Conservation (phyloP, 164 flowering plant species). For the Kingdonia uniflora region DNA sequence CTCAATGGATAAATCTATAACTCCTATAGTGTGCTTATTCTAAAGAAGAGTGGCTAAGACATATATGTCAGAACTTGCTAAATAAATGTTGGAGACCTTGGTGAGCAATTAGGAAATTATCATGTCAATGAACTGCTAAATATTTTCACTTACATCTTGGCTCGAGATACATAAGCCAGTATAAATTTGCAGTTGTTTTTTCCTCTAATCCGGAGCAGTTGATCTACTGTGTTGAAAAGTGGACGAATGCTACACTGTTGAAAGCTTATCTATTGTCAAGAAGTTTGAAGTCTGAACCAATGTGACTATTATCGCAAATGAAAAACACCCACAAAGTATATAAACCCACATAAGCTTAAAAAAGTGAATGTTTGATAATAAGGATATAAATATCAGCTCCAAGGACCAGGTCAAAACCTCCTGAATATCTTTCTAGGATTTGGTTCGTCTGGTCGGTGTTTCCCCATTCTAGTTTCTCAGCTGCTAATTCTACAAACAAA, state of each 20-base stretch:
- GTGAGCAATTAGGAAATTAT: neutral
- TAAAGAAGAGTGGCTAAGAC: no score
- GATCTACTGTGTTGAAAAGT: slow-evolving; percentile 66
- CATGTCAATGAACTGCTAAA: neutral
- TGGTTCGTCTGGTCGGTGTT: slow-evolving; percentile 41
- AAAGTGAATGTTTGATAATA: neutral
- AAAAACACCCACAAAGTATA: no score
- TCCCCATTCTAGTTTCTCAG: slow-evolving; percentile 94
- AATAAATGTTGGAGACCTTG: no score
- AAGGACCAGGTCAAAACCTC: slow-evolving; percentile 86
- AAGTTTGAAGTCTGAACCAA: slow-evolving; percentile 10
- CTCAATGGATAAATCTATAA: no score
- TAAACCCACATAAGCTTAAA: no score
- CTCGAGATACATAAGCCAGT: slow-evolving; percentile 73
- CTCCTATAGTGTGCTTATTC: no score
- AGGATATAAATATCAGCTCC: slow-evolving; percentile 99
- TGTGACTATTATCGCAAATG: neutral
- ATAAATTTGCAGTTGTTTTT: slow-evolving; percentile 54
- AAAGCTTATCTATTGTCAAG: slow-evolving; percentile 74
- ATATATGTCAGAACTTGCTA: no score
- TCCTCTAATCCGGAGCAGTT: slow-evolving; percentile 37
- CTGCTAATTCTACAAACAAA: slow-evolving; percentile 33
- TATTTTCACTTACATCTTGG: slow-evolving; percentile 48
- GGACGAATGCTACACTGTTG: slow-evolving; percentile 73
- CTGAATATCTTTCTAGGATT: slow-evolving; percentile 35